phyloP scores from a whole-genome alignment of 1,284 basidiomycete genomes.

The Pascua sp. region DNA sequence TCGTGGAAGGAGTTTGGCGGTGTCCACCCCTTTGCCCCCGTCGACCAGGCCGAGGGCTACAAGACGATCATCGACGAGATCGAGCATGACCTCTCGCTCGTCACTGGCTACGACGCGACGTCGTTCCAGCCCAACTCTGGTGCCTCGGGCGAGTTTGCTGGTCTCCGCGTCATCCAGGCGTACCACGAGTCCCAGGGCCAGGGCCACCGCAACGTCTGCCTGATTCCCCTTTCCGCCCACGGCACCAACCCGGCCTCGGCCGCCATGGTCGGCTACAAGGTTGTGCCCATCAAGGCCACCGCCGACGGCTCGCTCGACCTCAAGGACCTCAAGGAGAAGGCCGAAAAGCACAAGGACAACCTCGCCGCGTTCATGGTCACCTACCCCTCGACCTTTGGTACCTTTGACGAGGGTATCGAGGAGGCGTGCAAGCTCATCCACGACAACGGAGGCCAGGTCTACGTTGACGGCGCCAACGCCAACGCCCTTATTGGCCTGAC shows the following conservation, averaged over 20 bases:
- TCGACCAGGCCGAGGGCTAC: constrained; percentile 88
- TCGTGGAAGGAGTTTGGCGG: constrained; percentile 88
- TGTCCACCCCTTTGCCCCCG: constrained; percentile 89
- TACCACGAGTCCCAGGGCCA: constrained; percentile 89
- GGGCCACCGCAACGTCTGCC: constrained; percentile 80
- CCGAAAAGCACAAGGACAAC: constrained; percentile 83
- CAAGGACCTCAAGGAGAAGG: constrained; percentile 78
- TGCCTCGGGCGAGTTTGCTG: constrained; percentile 92
- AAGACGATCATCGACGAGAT: constrained; percentile 82
- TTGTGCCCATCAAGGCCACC: constrained; percentile 87
- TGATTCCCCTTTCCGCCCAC: constrained; percentile 93
- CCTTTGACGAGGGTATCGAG: constrained; percentile 89
- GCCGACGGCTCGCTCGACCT: constrained; percentile 85
- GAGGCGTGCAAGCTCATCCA: constrained; percentile 93
- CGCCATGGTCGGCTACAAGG: constrained; percentile 94
- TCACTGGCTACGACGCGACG: constrained; percentile 92
- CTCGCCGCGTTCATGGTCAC: constrained; percentile 98
- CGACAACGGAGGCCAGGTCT: constrained; percentile 93
- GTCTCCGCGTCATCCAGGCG: constrained; percentile 86
- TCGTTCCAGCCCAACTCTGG: constrained; percentile 97
- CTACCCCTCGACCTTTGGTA: constrained; percentile 94
- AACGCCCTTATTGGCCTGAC: constrained; percentile 95
- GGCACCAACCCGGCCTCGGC: constrained; percentile 95
- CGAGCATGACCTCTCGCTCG: constrained; percentile 82
- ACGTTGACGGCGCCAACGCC: constrained; percentile 93